Evolutionary conservation across 2,329 filamentous ascomycete species (phyloP), one percentile per base, ranked within the genome.

Genomic region (Phialocephala sp.): DNA sequence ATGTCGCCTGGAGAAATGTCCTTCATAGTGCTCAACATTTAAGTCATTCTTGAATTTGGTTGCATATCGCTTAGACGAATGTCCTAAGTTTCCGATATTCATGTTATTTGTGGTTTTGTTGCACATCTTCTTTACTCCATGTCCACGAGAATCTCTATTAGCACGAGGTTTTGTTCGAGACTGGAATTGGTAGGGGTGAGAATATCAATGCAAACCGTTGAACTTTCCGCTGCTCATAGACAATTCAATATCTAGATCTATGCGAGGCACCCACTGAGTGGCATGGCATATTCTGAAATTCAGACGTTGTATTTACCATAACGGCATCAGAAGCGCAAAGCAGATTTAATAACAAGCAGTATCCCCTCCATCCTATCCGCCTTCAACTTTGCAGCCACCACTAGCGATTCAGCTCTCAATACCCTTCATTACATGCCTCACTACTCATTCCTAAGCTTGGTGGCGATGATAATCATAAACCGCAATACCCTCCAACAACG

Each of bases 401-500:
- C 15, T 18, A 15, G 15, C 15, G 12, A 4, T 15, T 18, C 41
- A 18, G 4, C 41, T 2, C 6, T 18, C 18, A 18, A 4, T 14
- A n/a, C 41, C 41, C 15, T 43, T n/a, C n/a, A n/a, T n/a, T n/a
- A 15, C 2, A 15, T 12, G 9, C 14, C 41, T 6, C 41, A 15
- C 12, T 6, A n/a, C 6, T 43, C 41, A 43, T 4, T 18, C n/a
- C 41, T 1, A 43, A n/a, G 41, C 18, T 14, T 50, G 45, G 22
- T 50, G 20, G 8, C 12, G 45, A 50, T 50, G 45, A 50, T 50
- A 50, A 50, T 59, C 62, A 47, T 61, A 67, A 32, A 65, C 54
- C 15, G 27, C 32, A 43, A 67, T 67, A 14, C 65, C 65, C 39
- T 59, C 35, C n/a, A 24, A 35, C 14, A 67, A 20, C 27, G 65